Percentiles rank a stretch among this genome's conserved stretches.
phyloP scores from a whole-genome alignment of 495 filamentous ascomycete genomes.

The Tuber melanosporum region DNA sequence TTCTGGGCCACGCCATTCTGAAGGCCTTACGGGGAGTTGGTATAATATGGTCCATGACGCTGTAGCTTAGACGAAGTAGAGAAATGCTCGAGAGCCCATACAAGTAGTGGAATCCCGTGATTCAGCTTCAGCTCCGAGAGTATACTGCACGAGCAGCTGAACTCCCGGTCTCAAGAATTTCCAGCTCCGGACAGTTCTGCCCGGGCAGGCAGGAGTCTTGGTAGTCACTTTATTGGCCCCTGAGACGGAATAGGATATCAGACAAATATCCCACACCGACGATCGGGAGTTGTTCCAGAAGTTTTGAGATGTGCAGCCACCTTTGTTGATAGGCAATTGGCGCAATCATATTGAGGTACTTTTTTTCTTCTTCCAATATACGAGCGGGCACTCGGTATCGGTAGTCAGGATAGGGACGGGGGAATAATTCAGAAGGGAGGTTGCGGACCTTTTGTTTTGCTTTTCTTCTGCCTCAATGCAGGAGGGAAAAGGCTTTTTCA shows the following conservation, averaged over 20 bases:
- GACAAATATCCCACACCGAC: neutral
- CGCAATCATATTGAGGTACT: neutral
- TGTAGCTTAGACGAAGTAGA: neutral
- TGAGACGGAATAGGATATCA: neutral
- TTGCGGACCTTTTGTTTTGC: neutral
- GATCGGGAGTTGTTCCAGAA: neutral
- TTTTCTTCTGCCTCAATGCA: neutral
- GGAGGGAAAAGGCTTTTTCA: conserved; percentile 1
- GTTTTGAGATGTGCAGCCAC: neutral
- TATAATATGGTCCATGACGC: neutral
- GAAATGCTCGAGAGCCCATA: neutral
- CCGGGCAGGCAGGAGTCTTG: neutral
- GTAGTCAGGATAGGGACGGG: neutral
- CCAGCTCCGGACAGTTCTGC: neutral
- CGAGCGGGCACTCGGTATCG: neutral
- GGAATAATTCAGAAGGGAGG: neutral
- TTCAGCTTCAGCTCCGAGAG: neutral
- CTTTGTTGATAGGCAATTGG: neutral
- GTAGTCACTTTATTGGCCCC: neutral
- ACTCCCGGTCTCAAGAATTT: neutral
- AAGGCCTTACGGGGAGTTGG: neutral
- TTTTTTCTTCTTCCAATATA: neutral
- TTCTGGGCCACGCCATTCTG: neutral
- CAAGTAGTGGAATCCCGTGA: neutral
- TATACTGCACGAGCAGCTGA: neutral